Percentiles rank a stretch among this genome's conserved stretches.
Evolutionary conservation across 305 asterid genomes (phyloP).

Genomic region (Petunia hybrid): DNA sequence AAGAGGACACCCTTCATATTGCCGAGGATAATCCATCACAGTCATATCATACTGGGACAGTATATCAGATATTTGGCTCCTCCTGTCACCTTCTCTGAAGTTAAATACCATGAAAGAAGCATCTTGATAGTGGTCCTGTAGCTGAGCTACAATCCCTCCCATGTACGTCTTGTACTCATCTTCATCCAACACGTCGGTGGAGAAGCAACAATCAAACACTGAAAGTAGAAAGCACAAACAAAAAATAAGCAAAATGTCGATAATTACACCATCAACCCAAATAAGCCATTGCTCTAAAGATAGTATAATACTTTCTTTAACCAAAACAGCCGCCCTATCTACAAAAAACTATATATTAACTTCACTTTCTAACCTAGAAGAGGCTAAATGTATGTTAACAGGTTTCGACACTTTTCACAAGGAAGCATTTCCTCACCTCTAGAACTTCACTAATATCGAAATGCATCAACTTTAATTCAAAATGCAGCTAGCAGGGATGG

Average conservation of each 20-base stretch:
- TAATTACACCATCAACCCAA: slow-evolving; percentile 1
- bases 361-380: slow-evolving; percentile 6
- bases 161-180: slow-evolving; percentile 87
- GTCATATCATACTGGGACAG: slow-evolving; percentile 97
- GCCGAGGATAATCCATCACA: slow-evolving; percentile 97
- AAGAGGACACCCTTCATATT: slow-evolving; percentile 91
- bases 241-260: slow-evolving; percentile 30
- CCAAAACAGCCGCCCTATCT: background rate
- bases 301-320: background rate
- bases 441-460: background rate
- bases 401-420: background rate
- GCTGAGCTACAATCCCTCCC: slow-evolving; percentile 96
- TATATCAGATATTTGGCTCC: slow-evolving; percentile 92
- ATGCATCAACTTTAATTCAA: background rate
- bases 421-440: background rate
- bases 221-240: slow-evolving; percentile 42
- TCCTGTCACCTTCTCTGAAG: slow-evolving; percentile 90
- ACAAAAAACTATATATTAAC: background rate
- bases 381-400: background rate
- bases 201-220: slow-evolving; percentile 99
- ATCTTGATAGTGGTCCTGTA: slow-evolving; percentile 96
- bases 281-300: background rate
- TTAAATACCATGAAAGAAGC: slow-evolving; percentile 99
- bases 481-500: slow-evolving; percentile 6
- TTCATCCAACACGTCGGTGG: slow-evolving; percentile 85